Percentiles rank a stretch among this genome's conserved stretches.
Evolutionary conservation across 1,284 basidiomycete genomes (phyloP).

Genomic region (Leccinum pseudoinsigne): DNA sequence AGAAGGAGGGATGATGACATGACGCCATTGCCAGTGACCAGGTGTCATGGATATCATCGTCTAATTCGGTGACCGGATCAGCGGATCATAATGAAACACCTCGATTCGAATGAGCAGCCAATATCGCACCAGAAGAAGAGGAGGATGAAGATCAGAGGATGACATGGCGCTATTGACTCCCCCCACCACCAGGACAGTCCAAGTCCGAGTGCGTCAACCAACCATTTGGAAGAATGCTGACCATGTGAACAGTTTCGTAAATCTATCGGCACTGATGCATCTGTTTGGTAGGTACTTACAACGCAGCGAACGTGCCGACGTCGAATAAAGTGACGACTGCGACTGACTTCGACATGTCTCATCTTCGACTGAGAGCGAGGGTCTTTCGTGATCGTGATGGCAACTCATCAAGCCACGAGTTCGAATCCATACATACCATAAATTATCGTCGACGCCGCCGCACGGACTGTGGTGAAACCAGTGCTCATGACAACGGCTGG

Average conservation of each 20-base stretch:
- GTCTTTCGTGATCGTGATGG: background rate
- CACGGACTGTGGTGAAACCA: background rate
- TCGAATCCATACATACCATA: background rate
- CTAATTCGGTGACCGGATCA: background rate
- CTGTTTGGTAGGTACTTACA: background rate
- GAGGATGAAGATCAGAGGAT: background rate
- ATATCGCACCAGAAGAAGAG: background rate
- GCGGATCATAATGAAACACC: background rate
- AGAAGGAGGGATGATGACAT: too few species aligned
- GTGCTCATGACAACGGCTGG: background rate
- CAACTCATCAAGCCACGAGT: background rate
- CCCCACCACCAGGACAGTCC: background rate
- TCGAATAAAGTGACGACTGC: background rate
- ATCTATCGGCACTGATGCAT: background rate
- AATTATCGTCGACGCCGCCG: background rate
- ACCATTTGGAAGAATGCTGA: background rate
- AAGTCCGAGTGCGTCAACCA: background rate
- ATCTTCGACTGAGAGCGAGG: background rate
- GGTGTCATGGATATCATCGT: background rate
- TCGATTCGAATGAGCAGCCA: background rate
- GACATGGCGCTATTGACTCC: background rate
- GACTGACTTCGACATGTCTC: background rate
- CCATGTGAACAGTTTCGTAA: background rate
- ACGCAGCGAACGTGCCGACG: background rate
- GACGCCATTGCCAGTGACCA: background rate